These are phyloP conservation scores for Geotrichum fermentans DNA, from an alignment of 1,139 yeast species.

Conservation along the genomic window DNA sequence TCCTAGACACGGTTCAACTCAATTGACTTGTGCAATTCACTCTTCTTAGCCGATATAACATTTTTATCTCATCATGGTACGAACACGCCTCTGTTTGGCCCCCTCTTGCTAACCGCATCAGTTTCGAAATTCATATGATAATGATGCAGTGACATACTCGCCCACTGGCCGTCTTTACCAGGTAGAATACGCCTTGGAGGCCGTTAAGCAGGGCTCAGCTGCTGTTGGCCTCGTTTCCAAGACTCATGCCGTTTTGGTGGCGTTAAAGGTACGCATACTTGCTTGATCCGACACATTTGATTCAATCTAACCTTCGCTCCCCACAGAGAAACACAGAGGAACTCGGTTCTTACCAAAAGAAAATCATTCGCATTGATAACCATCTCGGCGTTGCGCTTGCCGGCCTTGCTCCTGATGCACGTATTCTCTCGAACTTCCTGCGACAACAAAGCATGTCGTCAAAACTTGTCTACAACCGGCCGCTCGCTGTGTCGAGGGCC, in stretches of 20 bases:
- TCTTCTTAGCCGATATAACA: not conserved
- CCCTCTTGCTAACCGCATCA: constrained; percentile 21
- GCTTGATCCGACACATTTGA: too few species aligned
- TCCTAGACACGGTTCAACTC: not conserved
- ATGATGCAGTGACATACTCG: constrained; percentile 94
- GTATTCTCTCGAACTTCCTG: constrained; percentile 80
- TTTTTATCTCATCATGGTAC: not conserved
- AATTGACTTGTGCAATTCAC: not conserved
- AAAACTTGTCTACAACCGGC: constrained; percentile 78
- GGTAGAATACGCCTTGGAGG: constrained; percentile 92
- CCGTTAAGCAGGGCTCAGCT: constrained; percentile 96
- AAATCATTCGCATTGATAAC: constrained; percentile 82
- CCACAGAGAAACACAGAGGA: constrained; percentile 83
- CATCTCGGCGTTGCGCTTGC: constrained; percentile 95
- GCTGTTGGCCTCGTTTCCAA: constrained; percentile 90
- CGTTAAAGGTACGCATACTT: constrained; percentile 53
- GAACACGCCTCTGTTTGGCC: not conserved
- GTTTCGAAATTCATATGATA: constrained; percentile 98
- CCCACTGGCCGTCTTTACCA: constrained; percentile 97
- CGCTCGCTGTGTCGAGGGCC: constrained; percentile 80
- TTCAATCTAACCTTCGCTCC: not conserved
- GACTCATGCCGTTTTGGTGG: constrained; percentile 85
- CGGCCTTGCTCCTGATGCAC: constrained; percentile 96
- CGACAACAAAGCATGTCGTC: constrained; percentile 91
- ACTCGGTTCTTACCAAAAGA: constrained; percentile 92